A percentile compares a stretch with the other conserved stretches of the same genome.
These are phyloP conservation scores for Xylaria castorea DNA, from an alignment of 495 filamentous ascomycete species.

Conservation along the genomic window DNA sequence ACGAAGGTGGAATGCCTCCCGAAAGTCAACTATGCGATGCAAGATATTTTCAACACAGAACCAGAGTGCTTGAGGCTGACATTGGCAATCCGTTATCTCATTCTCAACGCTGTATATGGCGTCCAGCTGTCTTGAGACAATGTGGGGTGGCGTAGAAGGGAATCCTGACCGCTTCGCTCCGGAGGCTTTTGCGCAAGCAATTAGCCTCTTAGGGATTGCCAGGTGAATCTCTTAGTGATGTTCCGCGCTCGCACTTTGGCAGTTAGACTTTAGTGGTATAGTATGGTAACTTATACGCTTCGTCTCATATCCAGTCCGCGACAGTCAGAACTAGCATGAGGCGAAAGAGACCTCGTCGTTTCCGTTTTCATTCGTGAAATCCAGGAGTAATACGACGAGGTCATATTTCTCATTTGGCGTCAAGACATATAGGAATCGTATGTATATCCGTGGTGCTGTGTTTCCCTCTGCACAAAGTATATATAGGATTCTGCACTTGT, in stretches of 20 bases:
- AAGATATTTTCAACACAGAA: not conserved
- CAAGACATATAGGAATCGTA: not conserved
- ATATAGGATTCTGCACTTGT: not conserved
- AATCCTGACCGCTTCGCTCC: not conserved
- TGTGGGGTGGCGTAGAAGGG: not conserved
- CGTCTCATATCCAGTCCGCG: no score
- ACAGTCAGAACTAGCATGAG: not conserved
- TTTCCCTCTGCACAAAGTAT: not conserved
- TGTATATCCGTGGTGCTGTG: not conserved
- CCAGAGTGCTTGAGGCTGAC: not conserved
- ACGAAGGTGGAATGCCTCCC: not conserved
- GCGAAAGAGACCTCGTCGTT: not conserved
- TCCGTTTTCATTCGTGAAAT: not conserved
- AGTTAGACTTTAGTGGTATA: not conserved
- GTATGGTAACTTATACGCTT: not conserved
- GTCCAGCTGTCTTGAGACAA: not conserved
- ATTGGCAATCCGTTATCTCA: not conserved
- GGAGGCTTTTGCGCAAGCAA: not conserved
- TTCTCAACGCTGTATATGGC: not conserved
- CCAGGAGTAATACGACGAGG: not conserved
- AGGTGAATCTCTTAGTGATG: not conserved
- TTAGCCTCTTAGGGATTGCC: not conserved
- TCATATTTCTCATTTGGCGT: not conserved
- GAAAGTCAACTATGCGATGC: not conserved
- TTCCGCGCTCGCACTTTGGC: not conserved